These are phyloP conservation scores for Cyberlindnera veronae DNA, from an alignment of 805 yeast species.

Conservation along the genomic window DNA sequence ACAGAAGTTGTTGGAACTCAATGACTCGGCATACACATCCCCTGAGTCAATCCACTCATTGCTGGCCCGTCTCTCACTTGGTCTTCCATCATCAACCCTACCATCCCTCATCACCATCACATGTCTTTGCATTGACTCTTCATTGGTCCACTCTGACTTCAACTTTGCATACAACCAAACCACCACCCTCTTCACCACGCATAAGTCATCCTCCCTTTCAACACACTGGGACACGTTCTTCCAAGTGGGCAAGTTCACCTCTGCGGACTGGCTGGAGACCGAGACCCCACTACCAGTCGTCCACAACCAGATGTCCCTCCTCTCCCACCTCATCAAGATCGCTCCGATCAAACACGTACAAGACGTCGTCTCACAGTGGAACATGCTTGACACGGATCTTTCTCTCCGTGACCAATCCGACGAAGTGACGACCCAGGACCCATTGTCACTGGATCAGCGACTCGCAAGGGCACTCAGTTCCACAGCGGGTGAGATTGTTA, in stretches of 20 bases:
- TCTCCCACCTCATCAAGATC: conserved; percentile 47
- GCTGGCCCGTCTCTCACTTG: conserved; percentile 38
- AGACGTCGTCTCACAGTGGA: conserved; percentile 63
- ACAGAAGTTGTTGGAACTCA: conserved; percentile 47
- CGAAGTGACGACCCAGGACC: conserved; percentile 1
- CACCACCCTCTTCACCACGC: conserved; percentile 34
- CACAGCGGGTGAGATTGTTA: conserved; percentile 21
- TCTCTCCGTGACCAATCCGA: conserved; percentile 26
- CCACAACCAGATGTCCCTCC: conserved; percentile 48
- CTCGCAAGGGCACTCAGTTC: conserved; percentile 23
- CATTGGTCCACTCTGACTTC: conserved; percentile 62
- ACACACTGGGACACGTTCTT: conserved; percentile 66
- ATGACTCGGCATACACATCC: conserved; percentile 47
- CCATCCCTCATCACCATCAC: conserved; percentile 26
- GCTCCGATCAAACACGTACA: conserved; percentile 55
- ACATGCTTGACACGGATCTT: conserved; percentile 40
- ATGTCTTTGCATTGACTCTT: conserved; percentile 60
- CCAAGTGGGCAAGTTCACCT: conserved; percentile 42
- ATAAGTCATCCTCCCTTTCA: conserved; percentile 10
- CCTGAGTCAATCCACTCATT: conserved; percentile 40
- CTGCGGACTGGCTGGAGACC: conserved; percentile 42
- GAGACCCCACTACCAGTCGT: conserved; percentile 37
- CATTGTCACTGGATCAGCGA: conserved; percentile 21
- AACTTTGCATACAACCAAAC: conserved; percentile 45
- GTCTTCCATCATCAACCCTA: conserved; percentile 33